Base-by-base conservation (phyloP, 176 grass and related monocot genomes). In the Pharus latifolius region DNA sequence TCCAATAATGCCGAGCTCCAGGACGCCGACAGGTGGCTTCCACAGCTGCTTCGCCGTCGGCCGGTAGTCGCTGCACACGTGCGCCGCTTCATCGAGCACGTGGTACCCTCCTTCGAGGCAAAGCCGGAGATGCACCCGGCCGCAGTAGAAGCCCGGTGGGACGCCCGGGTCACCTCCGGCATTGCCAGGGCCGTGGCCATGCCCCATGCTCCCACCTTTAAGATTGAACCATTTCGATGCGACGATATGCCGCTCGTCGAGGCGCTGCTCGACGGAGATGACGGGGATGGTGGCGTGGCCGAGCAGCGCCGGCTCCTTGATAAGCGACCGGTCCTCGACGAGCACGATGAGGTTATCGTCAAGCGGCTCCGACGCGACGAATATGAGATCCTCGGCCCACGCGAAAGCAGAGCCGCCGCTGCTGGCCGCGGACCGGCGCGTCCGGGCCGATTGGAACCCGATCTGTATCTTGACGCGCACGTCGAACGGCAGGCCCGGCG, bases 21-120 rank as follows among this genome's bases (percentile, higher is more conserved):
- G 95, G 63, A 87, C 70, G 12, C 95, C 95, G 26, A 99, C 61
- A 1, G 95, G 81, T 2, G 90, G 84, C 79, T 82, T 91, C 90
- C 95, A 99, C 52, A 99, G 75, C 85, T 94, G 87, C 76, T 94
- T 98, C 63, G 95, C 95, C 26, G 95, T 99, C 44, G 95, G 90
- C 52, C 87, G 75, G 87, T 88, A 99, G 80, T 99, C 95, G 63
- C 95, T 99, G 80, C 95, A 99, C 48, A 99, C 78, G 72, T 99
- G 95, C 28, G 90, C 90, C 15, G 95, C 95, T 81, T 99, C 95
- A 66, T 99, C 95, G 12, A 99, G 81, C 42, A 99, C 90, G 34
- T 99, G 95, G 78, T 91, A 99, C 17, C 95, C 90, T 0, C 95
- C 95, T 61, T 99, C 95, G 23, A 91, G 69, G 49, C 79, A 94